Conservation (phyloP, 2,329 filamentous ascomycete genomes). For the Botrytis deweyae region DNA sequence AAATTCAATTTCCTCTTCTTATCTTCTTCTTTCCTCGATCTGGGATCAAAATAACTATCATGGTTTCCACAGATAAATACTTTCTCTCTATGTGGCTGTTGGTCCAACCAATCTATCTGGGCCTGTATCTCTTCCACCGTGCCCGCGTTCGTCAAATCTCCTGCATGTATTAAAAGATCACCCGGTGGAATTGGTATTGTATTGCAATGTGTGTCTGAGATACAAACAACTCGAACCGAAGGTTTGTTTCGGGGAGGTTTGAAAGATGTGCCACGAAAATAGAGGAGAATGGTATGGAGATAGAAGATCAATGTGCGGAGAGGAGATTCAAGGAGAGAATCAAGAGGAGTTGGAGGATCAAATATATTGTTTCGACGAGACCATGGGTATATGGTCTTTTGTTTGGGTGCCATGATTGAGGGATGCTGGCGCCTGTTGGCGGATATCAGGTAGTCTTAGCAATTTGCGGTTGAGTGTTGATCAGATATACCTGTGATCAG, state of each 20-base stretch:
- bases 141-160: constrained; percentile 77
- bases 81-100: constrained; percentile 74
- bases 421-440: neutral
- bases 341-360: constrained; percentile 49
- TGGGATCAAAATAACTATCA: constrained; percentile 78
- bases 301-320: constrained; percentile 61
- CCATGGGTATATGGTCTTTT: constrained; percentile 34
- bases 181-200: constrained; percentile 67
- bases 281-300: constrained; percentile 63
- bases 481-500: neutral
- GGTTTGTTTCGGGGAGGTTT: constrained; percentile 53
- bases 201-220: constrained; percentile 83
- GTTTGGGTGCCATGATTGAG: constrained; percentile 17
- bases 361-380: constrained; percentile 34
- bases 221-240: constrained; percentile 75
- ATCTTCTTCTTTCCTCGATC: constrained; percentile 58
- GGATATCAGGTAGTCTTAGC: neutral
- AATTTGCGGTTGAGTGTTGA: neutral
- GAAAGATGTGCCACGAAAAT: constrained; percentile 66
- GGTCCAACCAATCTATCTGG: constrained; percentile 80
- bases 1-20: constrained; percentile 59
- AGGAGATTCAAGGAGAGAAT: constrained; percentile 67
- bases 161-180: constrained; percentile 86
- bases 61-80: constrained; percentile 86
- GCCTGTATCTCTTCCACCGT: constrained; percentile 71